A percentile compares a stretch with the other conserved stretches of the same genome.
phyloP scores from a whole-genome alignment of 768 basidiomycete genomes.

The Podaxis sp. region DNA sequence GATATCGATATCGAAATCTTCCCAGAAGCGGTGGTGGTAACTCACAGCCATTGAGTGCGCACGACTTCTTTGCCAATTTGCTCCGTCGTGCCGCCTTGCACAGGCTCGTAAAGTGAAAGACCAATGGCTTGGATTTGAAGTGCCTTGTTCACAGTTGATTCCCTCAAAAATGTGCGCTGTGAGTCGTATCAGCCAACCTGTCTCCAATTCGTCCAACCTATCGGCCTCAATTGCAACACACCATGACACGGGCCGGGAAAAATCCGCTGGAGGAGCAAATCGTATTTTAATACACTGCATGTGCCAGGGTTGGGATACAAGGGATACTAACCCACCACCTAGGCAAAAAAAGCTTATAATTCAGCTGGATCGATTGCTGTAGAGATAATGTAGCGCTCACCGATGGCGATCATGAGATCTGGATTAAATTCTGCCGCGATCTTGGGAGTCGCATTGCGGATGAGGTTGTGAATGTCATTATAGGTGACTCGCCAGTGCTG shows the following conservation, averaged over 20 bases:
- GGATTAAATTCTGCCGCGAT: slow-evolving; percentile 83
- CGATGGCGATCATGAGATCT: slow-evolving; percentile 84
- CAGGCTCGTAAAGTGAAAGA: slow-evolving; percentile 89
- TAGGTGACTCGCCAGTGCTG: slow-evolving; percentile 78
- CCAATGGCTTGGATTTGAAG: slow-evolving; percentile 97
- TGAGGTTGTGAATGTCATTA: slow-evolving; percentile 91
- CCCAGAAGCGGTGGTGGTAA: slow-evolving; percentile 18
- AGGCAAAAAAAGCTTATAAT: slow-evolving; percentile 7
- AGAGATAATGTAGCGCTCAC: slow-evolving; percentile 31
- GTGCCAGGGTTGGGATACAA: slow-evolving; percentile 3
- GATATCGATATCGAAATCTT: slow-evolving; percentile 6
- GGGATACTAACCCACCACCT: slow-evolving; percentile 78
- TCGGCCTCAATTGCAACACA: slow-evolving; percentile 24
- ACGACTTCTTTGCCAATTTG: slow-evolving; percentile 83
- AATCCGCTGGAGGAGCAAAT: slow-evolving; percentile 64
- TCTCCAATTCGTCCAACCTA: neutral
- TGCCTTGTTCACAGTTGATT: slow-evolving; percentile 65
- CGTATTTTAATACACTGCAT: slow-evolving; percentile 4
- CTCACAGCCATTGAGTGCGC: slow-evolving; percentile 95
- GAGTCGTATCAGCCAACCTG: slow-evolving; percentile 11
- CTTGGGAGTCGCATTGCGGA: slow-evolving; percentile 60
- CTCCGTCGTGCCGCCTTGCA: slow-evolving; percentile 72
- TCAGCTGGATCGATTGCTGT: neutral
- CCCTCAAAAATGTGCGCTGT: slow-evolving; percentile 80
- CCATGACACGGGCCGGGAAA: slow-evolving; percentile 93